A percentile compares a stretch with the other conserved stretches of the same genome.
phyloP scores from a whole-genome alignment of 345 rosid species.

The Nephelium lappaceum region DNA sequence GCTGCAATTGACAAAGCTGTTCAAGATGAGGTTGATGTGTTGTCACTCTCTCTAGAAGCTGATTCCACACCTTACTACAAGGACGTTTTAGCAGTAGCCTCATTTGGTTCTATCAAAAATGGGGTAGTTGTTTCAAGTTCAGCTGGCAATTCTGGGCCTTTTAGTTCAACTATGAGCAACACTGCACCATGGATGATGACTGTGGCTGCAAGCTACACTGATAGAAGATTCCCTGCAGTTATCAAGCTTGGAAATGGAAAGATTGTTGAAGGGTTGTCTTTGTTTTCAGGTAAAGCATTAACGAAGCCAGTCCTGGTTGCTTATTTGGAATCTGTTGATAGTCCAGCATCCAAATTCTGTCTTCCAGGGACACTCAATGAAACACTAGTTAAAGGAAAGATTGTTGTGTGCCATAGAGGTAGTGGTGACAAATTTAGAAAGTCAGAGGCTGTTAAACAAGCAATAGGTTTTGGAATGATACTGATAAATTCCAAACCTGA shows the following conservation, averaged over 20 bases:
- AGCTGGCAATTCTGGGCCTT: slow-evolving; percentile 79
- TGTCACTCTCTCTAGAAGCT: slow-evolving; percentile 74
- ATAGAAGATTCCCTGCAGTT: slow-evolving; percentile 64
- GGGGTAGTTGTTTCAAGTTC: slow-evolving; percentile 80
- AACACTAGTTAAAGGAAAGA: slow-evolving; percentile 40
- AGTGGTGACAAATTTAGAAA: not conserved
- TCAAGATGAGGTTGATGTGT: slow-evolving; percentile 69
- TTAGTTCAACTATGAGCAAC: slow-evolving; percentile 43
- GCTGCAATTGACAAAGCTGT: slow-evolving; percentile 74
- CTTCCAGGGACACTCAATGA: slow-evolving; percentile 27
- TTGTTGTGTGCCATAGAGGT: slow-evolving; percentile 43
- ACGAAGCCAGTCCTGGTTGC: slow-evolving; percentile 46
- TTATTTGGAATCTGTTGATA: slow-evolving; percentile 44
- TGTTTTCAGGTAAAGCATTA: slow-evolving; percentile 38
- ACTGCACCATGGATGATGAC: slow-evolving; percentile 87
- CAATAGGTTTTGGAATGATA: slow-evolving; percentile 68
- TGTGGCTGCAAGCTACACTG: slow-evolving; percentile 76
- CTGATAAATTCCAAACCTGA: slow-evolving; percentile 41
- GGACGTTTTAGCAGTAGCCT: too few relatives aligned
- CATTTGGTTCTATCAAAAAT: slow-evolving; percentile 51
- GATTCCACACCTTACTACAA: too few relatives aligned
- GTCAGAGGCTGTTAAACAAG: slow-evolving; percentile 45
- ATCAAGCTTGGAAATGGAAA: slow-evolving; percentile 54
- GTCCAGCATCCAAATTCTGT: slow-evolving; percentile 8
- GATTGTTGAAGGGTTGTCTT: slow-evolving; percentile 47